Evolutionary conservation across 2,329 filamentous ascomycete genomes (phyloP).

Genomic region (Metarhizium anisopliae): DNA sequence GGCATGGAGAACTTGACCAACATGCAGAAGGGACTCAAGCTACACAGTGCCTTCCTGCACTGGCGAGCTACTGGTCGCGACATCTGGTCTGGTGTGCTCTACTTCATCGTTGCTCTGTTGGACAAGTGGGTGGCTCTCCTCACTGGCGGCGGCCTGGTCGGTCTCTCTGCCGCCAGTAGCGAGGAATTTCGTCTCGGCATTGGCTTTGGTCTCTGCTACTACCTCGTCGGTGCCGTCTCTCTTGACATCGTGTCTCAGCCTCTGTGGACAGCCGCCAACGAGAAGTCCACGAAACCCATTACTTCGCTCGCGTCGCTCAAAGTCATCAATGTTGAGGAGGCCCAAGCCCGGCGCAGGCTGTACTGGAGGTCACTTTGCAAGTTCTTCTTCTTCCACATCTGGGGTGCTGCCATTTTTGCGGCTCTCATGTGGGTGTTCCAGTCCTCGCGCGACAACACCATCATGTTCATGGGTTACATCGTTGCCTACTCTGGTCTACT

Average conservation of each 20-base stretch:
- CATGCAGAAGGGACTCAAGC: not conserved
- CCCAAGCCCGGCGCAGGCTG: not conserved
- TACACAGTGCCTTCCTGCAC: not conserved
- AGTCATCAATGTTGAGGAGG: not conserved
- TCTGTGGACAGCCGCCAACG: not conserved
- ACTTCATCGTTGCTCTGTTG: not conserved
- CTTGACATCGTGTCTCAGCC: not conserved
- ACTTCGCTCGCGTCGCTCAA: not conserved
- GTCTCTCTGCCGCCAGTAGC: not conserved
- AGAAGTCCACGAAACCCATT: not conserved
- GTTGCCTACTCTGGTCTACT: not conserved
- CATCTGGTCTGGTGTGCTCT: not conserved
- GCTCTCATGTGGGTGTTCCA: not conserved
- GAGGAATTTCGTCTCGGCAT: not conserved
- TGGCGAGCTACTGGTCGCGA: not conserved
- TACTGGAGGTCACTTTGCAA: not conserved
- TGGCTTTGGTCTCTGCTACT: not conserved
- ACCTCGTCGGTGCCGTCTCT: not conserved
- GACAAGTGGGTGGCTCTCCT: not conserved
- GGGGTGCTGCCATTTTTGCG: not conserved
- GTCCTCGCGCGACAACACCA: not conserved
- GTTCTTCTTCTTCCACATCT: not conserved
- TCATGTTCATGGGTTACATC: not conserved
- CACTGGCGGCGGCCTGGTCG: not conserved
- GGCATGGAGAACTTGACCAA: not conserved